Evolutionary conservation across 73 alveolate genomes (phyloP).

Genomic region (Tetrahymena elliotti): DNA sequence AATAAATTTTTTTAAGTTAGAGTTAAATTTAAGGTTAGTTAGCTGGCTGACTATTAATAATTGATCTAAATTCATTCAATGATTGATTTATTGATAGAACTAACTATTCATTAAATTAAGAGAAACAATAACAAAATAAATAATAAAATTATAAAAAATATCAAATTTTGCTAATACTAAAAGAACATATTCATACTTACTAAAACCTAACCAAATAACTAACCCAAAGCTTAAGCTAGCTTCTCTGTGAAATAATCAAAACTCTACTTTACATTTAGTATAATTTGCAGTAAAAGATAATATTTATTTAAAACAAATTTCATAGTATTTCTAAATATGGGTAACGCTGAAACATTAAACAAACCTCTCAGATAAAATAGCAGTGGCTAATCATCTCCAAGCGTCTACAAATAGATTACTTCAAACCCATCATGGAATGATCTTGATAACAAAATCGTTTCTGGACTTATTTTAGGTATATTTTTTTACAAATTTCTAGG

Average conservation of each 20-base stretch:
- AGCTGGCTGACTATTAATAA: neutral
- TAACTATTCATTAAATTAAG: no score
- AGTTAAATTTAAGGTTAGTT: no score
- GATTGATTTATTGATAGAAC: neutral
- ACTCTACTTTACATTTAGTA: no score
- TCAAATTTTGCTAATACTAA: neutral
- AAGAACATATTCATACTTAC: neutral
- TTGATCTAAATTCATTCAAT: neutral
- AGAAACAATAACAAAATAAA: neutral
- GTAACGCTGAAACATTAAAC: neutral
- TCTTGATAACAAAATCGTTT: neutral
- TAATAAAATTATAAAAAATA: no score
- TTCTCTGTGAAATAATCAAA: no score
- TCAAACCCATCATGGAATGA: neutral
- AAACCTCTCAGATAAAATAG: neutral
- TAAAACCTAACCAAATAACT: no score
- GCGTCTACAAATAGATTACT: neutral
- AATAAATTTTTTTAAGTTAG: neutral
- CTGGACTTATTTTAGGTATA: neutral
- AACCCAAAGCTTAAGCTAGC: no score
- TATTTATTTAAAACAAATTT: no score
- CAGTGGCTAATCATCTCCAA: neutral
- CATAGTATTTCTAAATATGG: neutral
- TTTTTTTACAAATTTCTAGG: neutral
- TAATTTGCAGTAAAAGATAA: neutral